These are phyloP conservation scores for Oryza australiensis DNA, from an alignment of 176 grass and related monocot species.

Conservation along the genomic window DNA sequence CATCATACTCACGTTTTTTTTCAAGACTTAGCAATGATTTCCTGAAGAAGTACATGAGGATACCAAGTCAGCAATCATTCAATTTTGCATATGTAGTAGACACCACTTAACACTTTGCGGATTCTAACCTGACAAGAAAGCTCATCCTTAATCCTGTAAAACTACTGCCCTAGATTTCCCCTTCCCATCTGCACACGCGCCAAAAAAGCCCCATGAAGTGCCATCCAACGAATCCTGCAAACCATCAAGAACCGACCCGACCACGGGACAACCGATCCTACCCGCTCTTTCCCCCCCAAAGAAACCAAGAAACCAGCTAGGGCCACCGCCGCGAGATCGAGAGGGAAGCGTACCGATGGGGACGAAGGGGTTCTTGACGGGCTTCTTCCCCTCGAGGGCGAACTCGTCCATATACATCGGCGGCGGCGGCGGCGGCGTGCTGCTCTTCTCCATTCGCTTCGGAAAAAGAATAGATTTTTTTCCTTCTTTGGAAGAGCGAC, in stretches of 20 bases:
- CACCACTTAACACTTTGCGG: background rate
- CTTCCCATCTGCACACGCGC: background rate
- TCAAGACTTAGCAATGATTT: background rate
- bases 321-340: background rate
- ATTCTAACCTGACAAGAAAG: background rate
- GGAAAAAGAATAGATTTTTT: background rate
- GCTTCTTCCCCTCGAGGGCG: slow-evolving; percentile 62
- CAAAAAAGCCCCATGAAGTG: background rate
- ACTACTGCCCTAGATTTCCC: background rate
- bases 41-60: background rate
- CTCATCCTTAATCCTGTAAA: background rate
- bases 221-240: background rate
- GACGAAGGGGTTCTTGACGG: slow-evolving; percentile 90
- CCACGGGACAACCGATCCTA: background rate
- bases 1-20: too few species aligned
- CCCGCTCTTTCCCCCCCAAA: background rate
- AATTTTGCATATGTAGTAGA: background rate
- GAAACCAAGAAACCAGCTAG: background rate
- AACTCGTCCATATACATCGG: slow-evolving; percentile 47
- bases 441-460: slow-evolving; percentile 48
- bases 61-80: background rate
- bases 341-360: slow-evolving; percentile 64
- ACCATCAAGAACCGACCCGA: background rate
- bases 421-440: slow-evolving; percentile 30
- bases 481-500: background rate